These are phyloP conservation scores for Candida pseudofarinosa DNA, from an alignment of 805 yeast species.

Conservation along the genomic window DNA sequence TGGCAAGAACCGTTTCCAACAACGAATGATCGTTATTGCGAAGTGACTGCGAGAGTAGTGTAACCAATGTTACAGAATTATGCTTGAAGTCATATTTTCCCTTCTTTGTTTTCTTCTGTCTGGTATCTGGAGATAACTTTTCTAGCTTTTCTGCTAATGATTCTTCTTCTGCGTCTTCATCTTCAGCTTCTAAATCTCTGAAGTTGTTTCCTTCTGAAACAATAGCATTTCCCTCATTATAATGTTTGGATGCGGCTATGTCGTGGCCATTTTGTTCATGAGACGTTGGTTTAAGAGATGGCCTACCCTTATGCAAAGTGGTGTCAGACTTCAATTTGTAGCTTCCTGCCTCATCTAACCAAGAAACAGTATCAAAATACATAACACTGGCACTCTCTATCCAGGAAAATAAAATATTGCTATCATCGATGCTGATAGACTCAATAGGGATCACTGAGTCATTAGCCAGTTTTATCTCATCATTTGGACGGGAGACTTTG, in stretches of 20 bases:
- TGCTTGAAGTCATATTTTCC: constrained; percentile 49
- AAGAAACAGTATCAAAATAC: constrained; percentile 50
- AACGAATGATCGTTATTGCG: constrained; percentile 81
- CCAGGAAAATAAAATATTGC: constrained; percentile 50
- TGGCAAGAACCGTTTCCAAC: constrained; percentile 74
- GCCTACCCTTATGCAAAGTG: constrained; percentile 33
- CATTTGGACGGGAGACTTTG: constrained; percentile 44
- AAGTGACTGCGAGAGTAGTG: constrained; percentile 84
- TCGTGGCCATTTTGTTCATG: constrained; percentile 48
- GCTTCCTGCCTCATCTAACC: constrained; percentile 36
- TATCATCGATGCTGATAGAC: constrained; percentile 27
- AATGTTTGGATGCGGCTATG: constrained; percentile 49
- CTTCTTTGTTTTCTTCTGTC: constrained; percentile 26
- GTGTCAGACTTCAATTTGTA: constrained; percentile 20
- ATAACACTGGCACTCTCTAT: constrained; percentile 57
- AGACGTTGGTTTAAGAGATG: constrained; percentile 36
- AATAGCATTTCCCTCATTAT: constrained; percentile 58
- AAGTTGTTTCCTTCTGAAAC: constrained; percentile 63
- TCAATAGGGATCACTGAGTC: constrained; percentile 27
- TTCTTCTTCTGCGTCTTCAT: constrained; percentile 40
- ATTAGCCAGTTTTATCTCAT: constrained; percentile 27
- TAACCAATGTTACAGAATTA: constrained; percentile 66
- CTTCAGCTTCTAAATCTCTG: constrained; percentile 48
- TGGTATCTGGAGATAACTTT: constrained; percentile 22
- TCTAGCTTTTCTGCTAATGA: constrained; percentile 37